These are phyloP conservation scores for Athelia psychrophila DNA, from an alignment of 1,284 basidiomycete genomes.

Conservation along the genomic window DNA sequence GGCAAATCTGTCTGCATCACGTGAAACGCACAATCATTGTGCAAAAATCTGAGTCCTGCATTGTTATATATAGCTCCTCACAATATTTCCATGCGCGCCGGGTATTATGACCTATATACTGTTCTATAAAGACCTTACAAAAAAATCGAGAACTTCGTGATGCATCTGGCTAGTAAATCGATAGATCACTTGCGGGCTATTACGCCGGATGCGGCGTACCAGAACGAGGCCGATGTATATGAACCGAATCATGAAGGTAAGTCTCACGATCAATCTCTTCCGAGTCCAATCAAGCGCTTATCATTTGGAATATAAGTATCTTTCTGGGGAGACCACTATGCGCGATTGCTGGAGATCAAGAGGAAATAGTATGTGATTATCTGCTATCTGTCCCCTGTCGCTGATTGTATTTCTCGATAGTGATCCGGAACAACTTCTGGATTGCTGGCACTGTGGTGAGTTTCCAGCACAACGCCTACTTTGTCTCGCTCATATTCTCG, in stretches of 20 bases:
- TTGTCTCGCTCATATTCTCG: no score
- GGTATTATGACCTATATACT: no score
- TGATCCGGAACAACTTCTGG: conserved; percentile 49
- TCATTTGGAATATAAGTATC: conserved; percentile 32
- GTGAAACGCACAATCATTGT: no score
- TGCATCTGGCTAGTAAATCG: conserved; percentile 14
- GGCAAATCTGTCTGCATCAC: no score
- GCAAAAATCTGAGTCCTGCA: no score
- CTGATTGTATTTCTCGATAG: conserved; percentile 27
- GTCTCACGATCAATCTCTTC: conserved; percentile 3
- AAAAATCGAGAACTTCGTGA: conserved; percentile 11
- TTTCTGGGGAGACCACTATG: conserved; percentile 56
- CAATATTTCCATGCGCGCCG: no score
- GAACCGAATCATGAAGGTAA: conserved; percentile 49
- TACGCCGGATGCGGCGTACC: conserved; percentile 38
- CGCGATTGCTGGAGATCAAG: conserved; percentile 44
- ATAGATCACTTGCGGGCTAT: conserved; percentile 18
- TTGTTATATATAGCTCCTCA: no score
- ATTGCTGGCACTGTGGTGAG: conserved; percentile 63
- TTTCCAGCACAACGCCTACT: no score
- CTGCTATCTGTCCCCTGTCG: background rate
- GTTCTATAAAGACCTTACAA: conserved; percentile 21
- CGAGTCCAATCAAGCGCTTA: background rate
- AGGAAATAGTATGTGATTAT: conserved; percentile 46
- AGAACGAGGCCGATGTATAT: conserved; percentile 60